Evolutionary conservation across 1,139 yeast species (phyloP), one percentile per base, ranked within the genome.

Genomic region (Pichia inconspicua): DNA sequence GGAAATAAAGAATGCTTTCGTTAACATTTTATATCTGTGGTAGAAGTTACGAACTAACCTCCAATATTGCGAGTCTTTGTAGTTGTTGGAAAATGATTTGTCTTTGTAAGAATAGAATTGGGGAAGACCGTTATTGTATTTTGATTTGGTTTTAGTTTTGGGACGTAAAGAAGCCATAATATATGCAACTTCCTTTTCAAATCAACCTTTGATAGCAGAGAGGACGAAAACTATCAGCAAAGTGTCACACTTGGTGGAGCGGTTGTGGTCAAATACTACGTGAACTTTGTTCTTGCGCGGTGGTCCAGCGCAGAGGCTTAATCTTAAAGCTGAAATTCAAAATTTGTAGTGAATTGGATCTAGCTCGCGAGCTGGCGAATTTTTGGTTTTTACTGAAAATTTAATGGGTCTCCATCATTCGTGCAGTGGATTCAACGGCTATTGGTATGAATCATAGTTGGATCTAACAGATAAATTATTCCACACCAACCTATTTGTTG

Each of bases 41-140:
- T 44, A 46, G n/a, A 48, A 48, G 10, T 40, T 46, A 15, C 37
- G 41, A 11, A 41, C 9, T 11, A 30, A 1, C 34, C 49, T 49
- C 7, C 46, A 7, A 25, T 27, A 38, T 36, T 34, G 19, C 6
- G 44, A 42, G 25, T 32, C 43, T 37, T 47, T 5, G 15, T 50
- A 50, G 30, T 41, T 44, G 32, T 50, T 50, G 7, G 49, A 22
- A 22, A 50, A 30, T 8, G 48, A 19, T 41, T 50, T 50, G 36
- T 50, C 53, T 22, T 50, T 50, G 25, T 50, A 50, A 8, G 53
- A 50, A 12, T 50, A 50, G 19, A 50, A 50, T 31, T 50, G 53
- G 1, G 53, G 53, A 14, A 50, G 38, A 11, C 53, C 53, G 40
- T 48, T 50, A 19, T 40, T 40, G 22, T 50, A 50, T 41, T 48